Percentiles rank a stretch among this genome's conserved stretches.
phyloP scores from a whole-genome alignment of 345 rosid genomes.

The Citrus australasica region DNA sequence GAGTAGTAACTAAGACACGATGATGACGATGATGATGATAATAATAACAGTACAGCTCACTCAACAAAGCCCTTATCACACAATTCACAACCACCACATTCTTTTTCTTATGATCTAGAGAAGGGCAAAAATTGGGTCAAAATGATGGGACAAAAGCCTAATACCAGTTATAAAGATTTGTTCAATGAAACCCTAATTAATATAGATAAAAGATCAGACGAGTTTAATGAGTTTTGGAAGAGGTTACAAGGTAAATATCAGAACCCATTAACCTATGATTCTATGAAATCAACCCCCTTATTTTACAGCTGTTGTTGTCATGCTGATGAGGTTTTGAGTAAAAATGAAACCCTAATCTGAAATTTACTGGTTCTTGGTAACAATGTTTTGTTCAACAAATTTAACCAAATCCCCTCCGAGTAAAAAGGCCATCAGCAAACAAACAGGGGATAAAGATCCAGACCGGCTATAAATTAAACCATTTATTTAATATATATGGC shows the following conservation, averaged over 20 bases:
- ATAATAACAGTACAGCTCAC: background rate
- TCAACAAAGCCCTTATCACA: constrained; percentile 11
- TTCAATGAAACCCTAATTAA: constrained; percentile 20
- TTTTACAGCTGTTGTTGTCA: background rate
- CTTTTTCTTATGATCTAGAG: background rate
- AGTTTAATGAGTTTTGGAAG: background rate
- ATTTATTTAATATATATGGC: background rate
- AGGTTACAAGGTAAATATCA: background rate
- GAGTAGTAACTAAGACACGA: constrained; percentile 3
- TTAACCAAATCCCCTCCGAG: background rate
- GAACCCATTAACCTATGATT: background rate
- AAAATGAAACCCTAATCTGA: constrained; percentile 14
- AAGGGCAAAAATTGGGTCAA: constrained; percentile 3
- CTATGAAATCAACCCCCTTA: background rate
- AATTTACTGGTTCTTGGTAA: background rate
- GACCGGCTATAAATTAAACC: background rate
- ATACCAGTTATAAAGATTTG: background rate
- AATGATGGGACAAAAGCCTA: background rate
- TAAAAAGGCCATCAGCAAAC: background rate
- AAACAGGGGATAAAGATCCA: background rate
- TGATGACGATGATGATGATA: too few species aligned
- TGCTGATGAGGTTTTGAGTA: background rate
- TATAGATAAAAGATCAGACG: background rate
- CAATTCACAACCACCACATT: background rate
- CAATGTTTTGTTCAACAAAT: background rate